Evolutionary conservation across 1,284 basidiomycete species (phyloP), one percentile per base, ranked within the genome.

Genomic region (Leccinum subfulvum): DNA sequence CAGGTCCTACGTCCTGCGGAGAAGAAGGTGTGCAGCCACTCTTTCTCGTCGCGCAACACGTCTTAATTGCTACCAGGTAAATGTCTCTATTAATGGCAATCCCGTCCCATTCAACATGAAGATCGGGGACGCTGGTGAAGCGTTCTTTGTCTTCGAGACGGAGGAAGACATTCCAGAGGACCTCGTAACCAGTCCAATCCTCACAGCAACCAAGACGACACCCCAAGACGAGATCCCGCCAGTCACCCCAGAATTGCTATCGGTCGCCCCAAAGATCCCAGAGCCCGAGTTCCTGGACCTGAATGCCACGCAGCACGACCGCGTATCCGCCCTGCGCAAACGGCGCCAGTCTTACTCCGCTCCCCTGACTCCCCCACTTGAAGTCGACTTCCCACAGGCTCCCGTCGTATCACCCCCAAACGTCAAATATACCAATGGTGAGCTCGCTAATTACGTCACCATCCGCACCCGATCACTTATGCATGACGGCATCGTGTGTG

Each of bases 101-200:
- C 83, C 84, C 10, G 89, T 95, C 58, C 97, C 97, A 2, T 99
- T 95, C 75, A 86, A 85, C 73, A 99, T 99, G 97, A 99, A 99
- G 82, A 96, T 99, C 67, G 95, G 95, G 52, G 97, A 99, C 65
- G 94, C 96, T 2, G 97, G 97, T 18, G 97, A 99, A 78, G 97
- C 97, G 0, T 99, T 99, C 82, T 99, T 99, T 72, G 92, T 99
- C 47, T 94, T 99, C 68, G 96, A 99, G 77, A 98, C 97, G 1
- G 94, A 97, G 54, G 92, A 91, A 58, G 92, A 96, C 66, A 89
- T 99, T 37, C 97, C 97, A 2, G 91, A 88, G 55, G 93, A 96
- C 71, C 85, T 99, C 63, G 91, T 97, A 68, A 99, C 97, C 0
- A 95, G 92, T 77, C 97, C 97, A 23, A 80, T 97, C 21, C 85